Evolutionary conservation across 2,329 filamentous ascomycete species (phyloP), one percentile per base, ranked within the genome.

Genomic region (Claviceps sp.): DNA sequence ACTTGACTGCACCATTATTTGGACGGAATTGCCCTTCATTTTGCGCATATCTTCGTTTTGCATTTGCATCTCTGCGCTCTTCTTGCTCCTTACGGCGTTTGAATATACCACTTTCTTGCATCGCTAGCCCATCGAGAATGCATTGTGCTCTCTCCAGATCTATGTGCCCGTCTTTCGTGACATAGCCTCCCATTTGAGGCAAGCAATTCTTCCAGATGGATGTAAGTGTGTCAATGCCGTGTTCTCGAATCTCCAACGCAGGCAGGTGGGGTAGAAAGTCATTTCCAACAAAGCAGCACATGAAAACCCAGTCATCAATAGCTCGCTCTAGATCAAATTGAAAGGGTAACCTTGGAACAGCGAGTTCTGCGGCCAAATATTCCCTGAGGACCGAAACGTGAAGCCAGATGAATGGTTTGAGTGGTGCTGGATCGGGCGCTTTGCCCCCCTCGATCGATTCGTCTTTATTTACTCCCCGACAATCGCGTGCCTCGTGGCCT

Each of bases 241-340:
- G 90, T 63, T 98, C 93, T 55, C 93, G 82, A 65, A 98, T 97
- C 67, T 97, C 93, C 54, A 98, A 77, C 61, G 91, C 95, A n/a
- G 93, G 93, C 54, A 98, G 74, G 75, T 98, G 93, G 49, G 93
- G 93, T 59, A 98, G 72, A 71, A 98, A 98, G 72, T 98, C 94
- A 68, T 98, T 98, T 59, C 91, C 91, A 52, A 97, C 91, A 65
- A 97, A 97, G 72, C 94, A 97, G 71, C 91, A 97, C 82, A 97
- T 93, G 67, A 97, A 97, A 14, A 97, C 89, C 93, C 91, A 97
- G 65, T 97, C 91, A 67, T 97, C 93, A 54, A 97, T 79, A 26
- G 90, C 90, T 58, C 93, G 83, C 69, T 98, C 93, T 45, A 98
- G 75, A 65, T 98, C 89, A 68, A 95, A 97, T 51, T 81, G 79